Evolutionary conservation across 768 basidiomycete species (phyloP).

Genomic region (Tremella yokohamensis): DNA sequence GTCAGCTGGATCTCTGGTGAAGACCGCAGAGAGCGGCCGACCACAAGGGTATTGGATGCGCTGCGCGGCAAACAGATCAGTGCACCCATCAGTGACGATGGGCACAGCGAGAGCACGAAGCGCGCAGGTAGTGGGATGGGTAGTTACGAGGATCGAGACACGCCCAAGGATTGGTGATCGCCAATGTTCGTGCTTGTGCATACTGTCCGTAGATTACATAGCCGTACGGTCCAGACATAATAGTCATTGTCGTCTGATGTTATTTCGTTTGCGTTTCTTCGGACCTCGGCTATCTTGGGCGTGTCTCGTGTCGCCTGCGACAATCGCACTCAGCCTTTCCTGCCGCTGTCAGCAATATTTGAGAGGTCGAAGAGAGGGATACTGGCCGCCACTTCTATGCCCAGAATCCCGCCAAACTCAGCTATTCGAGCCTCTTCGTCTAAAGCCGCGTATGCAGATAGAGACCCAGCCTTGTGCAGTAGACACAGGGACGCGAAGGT

Average conservation of each 20-base stretch:
- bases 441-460: slow-evolving; percentile 10
- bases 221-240: no score
- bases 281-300: neutral
- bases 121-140: slow-evolving; percentile 2
- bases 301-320: neutral
- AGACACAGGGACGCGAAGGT: slow-evolving; percentile 18
- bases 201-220: neutral
- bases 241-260: no score
- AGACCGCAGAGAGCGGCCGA: slow-evolving; percentile 5
- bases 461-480: neutral
- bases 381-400: slow-evolving; percentile 8
- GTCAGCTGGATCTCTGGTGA: slow-evolving; percentile 9
- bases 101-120: slow-evolving; percentile 6
- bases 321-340: neutral
- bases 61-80: slow-evolving; percentile 18
- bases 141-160: slow-evolving; percentile 1
- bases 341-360: neutral
- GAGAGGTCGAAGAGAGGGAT: neutral
- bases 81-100: slow-evolving; percentile 15
- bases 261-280: no score
- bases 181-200: neutral
- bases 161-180: slow-evolving; percentile 3
- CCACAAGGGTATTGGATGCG: slow-evolving; percentile 21
- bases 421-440: slow-evolving; percentile 6
- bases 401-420: slow-evolving; percentile 13